Conservation (phyloP, 495 filamentous ascomycete species). For the Apodospora peruviana region DNA sequence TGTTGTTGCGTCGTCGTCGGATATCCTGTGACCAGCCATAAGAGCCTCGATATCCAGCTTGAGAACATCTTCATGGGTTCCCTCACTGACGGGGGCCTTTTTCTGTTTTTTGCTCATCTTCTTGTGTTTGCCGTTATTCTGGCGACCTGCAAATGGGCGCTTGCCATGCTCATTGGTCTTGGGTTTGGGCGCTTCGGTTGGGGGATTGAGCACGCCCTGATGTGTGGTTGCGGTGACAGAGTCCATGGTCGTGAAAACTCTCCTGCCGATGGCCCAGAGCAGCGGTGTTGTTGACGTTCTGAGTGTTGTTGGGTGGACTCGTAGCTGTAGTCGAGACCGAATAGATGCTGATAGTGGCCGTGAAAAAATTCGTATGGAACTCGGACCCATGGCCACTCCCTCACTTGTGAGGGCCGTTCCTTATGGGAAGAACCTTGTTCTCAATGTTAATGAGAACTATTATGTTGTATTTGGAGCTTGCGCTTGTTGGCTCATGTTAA, state of each 20-base stretch:
- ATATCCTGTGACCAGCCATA: conserved; percentile 46
- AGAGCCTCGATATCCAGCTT: conserved; percentile 62
- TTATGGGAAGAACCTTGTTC: not conserved
- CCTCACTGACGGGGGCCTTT: conserved; percentile 16
- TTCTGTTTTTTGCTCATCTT: conserved; percentile 13
- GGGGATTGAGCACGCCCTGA: no score
- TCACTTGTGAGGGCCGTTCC: not conserved
- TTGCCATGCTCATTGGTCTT: no score
- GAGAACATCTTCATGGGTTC: conserved; percentile 69
- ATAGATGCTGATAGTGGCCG: not conserved
- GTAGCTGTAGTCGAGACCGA: no score
- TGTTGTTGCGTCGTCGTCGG: conserved; percentile 18
- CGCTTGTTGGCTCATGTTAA: no score
- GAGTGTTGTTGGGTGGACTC: no score
- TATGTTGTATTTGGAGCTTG: no score
- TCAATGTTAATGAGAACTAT: no score
- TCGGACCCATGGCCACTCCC: conserved; percentile 4
- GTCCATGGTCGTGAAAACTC: not conserved
- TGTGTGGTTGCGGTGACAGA: not conserved
- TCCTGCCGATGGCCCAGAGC: not conserved
- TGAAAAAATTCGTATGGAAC: conserved; percentile 11
- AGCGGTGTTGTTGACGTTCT: not conserved
- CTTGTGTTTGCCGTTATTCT: conserved; percentile 8
- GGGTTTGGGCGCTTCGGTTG: no score
- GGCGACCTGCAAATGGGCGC: not conserved